Evolutionary conservation across 2,329 filamentous ascomycete genomes (phyloP), one percentile per base, ranked within the genome.

Genomic region (Leptosphaerulina australis): DNA sequence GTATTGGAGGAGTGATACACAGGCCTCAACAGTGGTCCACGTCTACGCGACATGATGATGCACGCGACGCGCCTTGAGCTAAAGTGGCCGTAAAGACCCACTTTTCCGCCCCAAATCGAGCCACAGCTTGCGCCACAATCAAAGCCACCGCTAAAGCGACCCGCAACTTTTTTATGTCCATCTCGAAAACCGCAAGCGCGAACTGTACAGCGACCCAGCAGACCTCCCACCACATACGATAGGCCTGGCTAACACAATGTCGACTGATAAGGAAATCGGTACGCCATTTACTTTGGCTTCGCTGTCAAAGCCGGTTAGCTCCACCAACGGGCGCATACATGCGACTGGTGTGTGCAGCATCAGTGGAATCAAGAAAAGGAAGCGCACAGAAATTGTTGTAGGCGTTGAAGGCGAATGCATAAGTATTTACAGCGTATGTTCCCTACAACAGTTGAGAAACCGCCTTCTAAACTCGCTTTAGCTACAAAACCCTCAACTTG

Each of bases 381-480:
- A 86, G 73, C 76, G 84, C 66, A 80, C 83, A 60, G 84, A 87
- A 63, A 75, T 86, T 41, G 82, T 77, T 24, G 78, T 83, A 15
- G 82, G 77, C 1, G 74, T 85, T 11, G 83, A 86, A 64, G 83
- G 83, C 29, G 82, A 86, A 64, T 80, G 81, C 22, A 72, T 87
- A 39, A 84, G 81, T 56, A 79, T 87, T 26, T 86, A 86, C 71
- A 83, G 84, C 70, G 83, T 86, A 74, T 29, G 68, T 46, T n/a
- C 1, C 22, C 21, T 21, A 8, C 15, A 37, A 70, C 6, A 12
- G 2, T n/a, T 7, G 14, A 11, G 18, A 20, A 15, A 29, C 26
- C 9, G 14, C 21, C 15, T 12, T 20, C 41, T 34, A 28, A 30
- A 18, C 52, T 62, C 67, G 21, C 20, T 22, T 9, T 50, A 86